phyloP scores from a whole-genome alignment of 2,329 filamentous ascomycete genomes.

The Cladosporium sp. region DNA sequence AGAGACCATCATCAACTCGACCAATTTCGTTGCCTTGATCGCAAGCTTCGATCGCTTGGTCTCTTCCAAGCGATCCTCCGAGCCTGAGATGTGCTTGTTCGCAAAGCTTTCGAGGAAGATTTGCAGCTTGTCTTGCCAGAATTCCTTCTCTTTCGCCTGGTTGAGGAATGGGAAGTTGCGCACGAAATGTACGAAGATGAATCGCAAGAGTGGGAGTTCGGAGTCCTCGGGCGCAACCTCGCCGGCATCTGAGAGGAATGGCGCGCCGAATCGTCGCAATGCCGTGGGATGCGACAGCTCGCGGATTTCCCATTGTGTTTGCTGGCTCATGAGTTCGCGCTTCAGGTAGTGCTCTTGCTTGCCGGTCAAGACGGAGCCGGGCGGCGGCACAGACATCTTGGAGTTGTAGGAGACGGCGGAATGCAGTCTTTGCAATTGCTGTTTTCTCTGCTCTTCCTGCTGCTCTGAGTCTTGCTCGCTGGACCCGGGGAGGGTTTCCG shows the following conservation, averaged over 20 bases:
- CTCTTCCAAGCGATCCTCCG: conserved; percentile 90
- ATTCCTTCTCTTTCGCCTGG: conserved; percentile 95
- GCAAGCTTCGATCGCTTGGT: conserved; percentile 92
- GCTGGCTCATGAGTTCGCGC: conserved; percentile 84
- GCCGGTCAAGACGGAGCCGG: conserved; percentile 68
- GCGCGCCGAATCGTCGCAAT: conserved; percentile 88
- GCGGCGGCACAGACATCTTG: conserved; percentile 45
- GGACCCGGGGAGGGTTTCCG: conserved; percentile 17
- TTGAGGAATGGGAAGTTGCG: conserved; percentile 97
- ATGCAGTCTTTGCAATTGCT: conserved; percentile 10
- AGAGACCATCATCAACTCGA: conserved; percentile 99
- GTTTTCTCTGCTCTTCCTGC: conserved; percentile 3
- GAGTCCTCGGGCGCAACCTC: conserved; percentile 92
- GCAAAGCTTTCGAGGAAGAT: conserved; percentile 96
- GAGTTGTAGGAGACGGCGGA: conserved; percentile 24
- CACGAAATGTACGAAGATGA: conserved; percentile 97
- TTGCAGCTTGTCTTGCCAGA: conserved; percentile 98
- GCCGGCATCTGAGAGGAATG: conserved; percentile 86
- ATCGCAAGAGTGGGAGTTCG: conserved; percentile 85
- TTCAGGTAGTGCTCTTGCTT: conserved; percentile 99
- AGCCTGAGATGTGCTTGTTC: conserved; percentile 93
- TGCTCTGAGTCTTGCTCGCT: background rate
- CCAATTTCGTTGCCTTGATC: conserved; percentile 86
- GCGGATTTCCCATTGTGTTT: conserved; percentile 83
- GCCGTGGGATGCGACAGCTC: conserved; percentile 95